Conservation (phyloP, 805 yeast species). For the Ogataea sp. region DNA sequence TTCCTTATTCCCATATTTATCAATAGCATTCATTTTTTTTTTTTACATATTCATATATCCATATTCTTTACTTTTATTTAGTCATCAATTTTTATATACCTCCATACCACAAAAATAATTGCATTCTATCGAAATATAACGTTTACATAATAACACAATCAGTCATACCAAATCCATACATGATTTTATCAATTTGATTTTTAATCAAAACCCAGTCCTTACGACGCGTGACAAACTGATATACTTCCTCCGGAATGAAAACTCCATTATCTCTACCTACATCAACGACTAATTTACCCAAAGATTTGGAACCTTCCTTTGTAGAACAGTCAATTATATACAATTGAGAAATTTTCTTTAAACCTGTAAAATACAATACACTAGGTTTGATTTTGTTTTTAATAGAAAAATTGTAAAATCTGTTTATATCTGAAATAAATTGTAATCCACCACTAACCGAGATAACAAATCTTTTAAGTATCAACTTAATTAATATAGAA, state of each 20-base stretch:
- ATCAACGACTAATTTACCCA: conserved; percentile 79
- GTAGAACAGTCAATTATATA: conserved; percentile 58
- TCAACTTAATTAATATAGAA: conserved; percentile 56
- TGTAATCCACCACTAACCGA: conserved; percentile 78
- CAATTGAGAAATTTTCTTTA: conserved; percentile 79
- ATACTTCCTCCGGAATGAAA: conserved; percentile 88
- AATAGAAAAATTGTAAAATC: conserved; percentile 65
- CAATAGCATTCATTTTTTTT: too few species aligned
- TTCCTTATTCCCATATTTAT: too few species aligned
- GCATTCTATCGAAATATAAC: too few species aligned
- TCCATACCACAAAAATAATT: too few species aligned
- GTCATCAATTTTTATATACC: not conserved
- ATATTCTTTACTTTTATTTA: too few species aligned
- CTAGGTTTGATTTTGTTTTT: conserved; percentile 57
- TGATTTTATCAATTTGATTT: conserved; percentile 82
- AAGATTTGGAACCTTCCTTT: conserved; percentile 66
- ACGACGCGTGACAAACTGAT: conserved; percentile 81
- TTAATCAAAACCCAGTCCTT: conserved; percentile 78
- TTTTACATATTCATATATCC: too few species aligned
- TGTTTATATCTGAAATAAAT: conserved; percentile 74
- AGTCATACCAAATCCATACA: conserved; percentile 80
- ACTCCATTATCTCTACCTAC: conserved; percentile 81
- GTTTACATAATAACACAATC: conserved; percentile 61
- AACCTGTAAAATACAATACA: conserved; percentile 66
- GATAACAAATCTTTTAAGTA: conserved; percentile 59